Percentiles rank a stretch among this genome's conserved stretches.
Conservation (phyloP, 352 stramenopile species). For the Hyaloperonospora brassicae region DNA sequence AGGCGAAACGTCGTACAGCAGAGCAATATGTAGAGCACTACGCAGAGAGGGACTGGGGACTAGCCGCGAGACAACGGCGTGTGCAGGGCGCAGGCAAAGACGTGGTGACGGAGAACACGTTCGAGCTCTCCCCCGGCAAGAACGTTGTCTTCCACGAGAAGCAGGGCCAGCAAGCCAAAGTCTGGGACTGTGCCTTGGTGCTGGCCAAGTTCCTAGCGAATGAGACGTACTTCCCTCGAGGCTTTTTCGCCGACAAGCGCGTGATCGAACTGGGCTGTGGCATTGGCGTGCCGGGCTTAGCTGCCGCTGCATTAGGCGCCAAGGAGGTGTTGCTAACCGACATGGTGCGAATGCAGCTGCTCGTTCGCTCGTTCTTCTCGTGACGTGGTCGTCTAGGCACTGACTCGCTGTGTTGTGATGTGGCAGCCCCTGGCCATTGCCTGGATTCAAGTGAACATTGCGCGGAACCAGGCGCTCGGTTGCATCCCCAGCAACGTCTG, state of each 20-base stretch:
- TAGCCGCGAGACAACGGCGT: constrained; percentile 27
- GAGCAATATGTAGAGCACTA: constrained; percentile 31
- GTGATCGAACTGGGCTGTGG: constrained; percentile 54
- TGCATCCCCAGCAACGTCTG: constrained; percentile 17
- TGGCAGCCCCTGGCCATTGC: constrained; percentile 31
- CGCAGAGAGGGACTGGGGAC: constrained; percentile 31
- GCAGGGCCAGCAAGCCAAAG: constrained; percentile 48
- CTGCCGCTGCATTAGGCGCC: constrained; percentile 33
- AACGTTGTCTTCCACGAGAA: constrained; percentile 39
- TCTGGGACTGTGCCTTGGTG: constrained; percentile 53
- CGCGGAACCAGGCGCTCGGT: constrained; percentile 26
- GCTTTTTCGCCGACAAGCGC: constrained; percentile 40
- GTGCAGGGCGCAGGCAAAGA: constrained; percentile 27
- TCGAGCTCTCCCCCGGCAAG: constrained; percentile 21
- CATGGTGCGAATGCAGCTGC: constrained; percentile 21
- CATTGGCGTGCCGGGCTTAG: constrained; percentile 43
- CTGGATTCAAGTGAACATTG: constrained; percentile 49
- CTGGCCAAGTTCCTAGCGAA: constrained; percentile 43
- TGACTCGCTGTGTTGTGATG: constrained; percentile 3
- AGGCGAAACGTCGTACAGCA: constrained; percentile 30
- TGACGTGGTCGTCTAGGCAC: neutral
- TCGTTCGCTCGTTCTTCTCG: neutral
- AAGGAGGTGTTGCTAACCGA: constrained; percentile 43
- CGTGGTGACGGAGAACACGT: constrained; percentile 20
- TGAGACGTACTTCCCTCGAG: constrained; percentile 25